Evolutionary conservation across 495 filamentous ascomycete genomes (phyloP), one percentile per base, ranked within the genome.

Genomic region (Mycothermus thermophilus): DNA sequence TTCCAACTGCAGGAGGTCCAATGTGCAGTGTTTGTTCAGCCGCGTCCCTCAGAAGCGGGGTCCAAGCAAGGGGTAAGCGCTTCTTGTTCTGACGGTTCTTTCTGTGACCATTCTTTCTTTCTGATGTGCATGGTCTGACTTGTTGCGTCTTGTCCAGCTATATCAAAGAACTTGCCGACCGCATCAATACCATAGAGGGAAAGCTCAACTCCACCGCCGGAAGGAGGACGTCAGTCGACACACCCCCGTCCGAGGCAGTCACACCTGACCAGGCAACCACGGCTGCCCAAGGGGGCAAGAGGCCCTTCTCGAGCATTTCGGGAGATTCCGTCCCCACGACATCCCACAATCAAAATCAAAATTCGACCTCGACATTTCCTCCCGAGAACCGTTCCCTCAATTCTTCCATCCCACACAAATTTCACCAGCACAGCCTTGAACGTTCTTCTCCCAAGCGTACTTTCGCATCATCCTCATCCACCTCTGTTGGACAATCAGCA

Each of bases 31-130:
- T 54, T 77, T 83, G 7, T 96, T 94, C 48, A 93, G 83, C 60
- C 72, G 88, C 41, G 80, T 92, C 26, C 88, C 87, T 2, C 84
- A 92, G 73, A 96, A 96, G 57, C 74, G 88, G 37, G 88, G 88
- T 5, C 88, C 88, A 4, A 93, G 83, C 47, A 96, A 96, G 74
- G 88, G 88, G 76, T 84, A 70, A 43, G 69, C 38, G 8, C 16
- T n/a, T 12, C 24, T 0, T 12, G 10, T 25, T 27, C n/a, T n/a
- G n/a, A n/a, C n/a, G n/a, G n/a, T n/a, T n/a, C n/a, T n/a, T n/a
- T n/a, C n/a, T n/a, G n/a, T n/a, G n/a, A n/a, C n/a, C n/a, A n/a
- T n/a, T n/a, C n/a, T n/a, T n/a, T n/a, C n/a, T n/a, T n/a, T n/a
- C n/a, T n/a, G n/a, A n/a, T n/a, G n/a, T n/a, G n/a, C n/a, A n/a